A percentile compares a stretch with the other conserved stretches of the same genome.
Conservation (phyloP, 345 rosid species). For the Murraya paniculata region DNA sequence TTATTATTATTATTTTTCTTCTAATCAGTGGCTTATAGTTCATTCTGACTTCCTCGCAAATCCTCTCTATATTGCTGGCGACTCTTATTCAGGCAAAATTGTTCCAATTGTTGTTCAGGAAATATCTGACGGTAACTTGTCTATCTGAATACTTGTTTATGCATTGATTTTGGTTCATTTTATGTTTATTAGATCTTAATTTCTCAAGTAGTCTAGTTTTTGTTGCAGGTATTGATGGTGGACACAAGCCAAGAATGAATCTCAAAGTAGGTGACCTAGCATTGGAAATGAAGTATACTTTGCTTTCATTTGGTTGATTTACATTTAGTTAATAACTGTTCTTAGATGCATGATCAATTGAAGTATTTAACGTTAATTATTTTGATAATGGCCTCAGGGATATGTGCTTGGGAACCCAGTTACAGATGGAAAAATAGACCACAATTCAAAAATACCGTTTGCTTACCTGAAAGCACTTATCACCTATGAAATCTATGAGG, state of each 20-base stretch:
- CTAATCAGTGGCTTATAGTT: constrained; percentile 30
- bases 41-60: constrained; percentile 30
- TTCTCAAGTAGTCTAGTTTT: neutral
- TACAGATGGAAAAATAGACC: neutral
- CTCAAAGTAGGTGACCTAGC: constrained; percentile 6
- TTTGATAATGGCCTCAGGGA: constrained; percentile 17
- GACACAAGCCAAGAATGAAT: constrained; percentile 3
- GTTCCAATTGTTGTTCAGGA: constrained; percentile 23
- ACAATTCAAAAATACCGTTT: constrained; percentile 10
- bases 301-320: neutral
- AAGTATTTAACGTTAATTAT: neutral
- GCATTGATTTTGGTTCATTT: neutral
- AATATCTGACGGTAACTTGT: constrained; percentile 22
- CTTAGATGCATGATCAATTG: neutral
- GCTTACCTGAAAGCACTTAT: constrained; percentile 14
- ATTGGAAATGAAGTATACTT: neutral
- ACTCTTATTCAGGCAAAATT: constrained; percentile 29
- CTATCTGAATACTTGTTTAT: no score
- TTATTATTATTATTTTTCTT: neutral
- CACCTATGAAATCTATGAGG: constrained; percentile 27
- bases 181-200: neutral
- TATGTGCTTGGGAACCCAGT: constrained; percentile 28
- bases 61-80: constrained; percentile 35
- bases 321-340: neutral
- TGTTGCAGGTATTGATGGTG: neutral